phyloP scores from a whole-genome alignment of 2,329 filamentous ascomycete species.

The Teratosphaeria gauchensis region DNA sequence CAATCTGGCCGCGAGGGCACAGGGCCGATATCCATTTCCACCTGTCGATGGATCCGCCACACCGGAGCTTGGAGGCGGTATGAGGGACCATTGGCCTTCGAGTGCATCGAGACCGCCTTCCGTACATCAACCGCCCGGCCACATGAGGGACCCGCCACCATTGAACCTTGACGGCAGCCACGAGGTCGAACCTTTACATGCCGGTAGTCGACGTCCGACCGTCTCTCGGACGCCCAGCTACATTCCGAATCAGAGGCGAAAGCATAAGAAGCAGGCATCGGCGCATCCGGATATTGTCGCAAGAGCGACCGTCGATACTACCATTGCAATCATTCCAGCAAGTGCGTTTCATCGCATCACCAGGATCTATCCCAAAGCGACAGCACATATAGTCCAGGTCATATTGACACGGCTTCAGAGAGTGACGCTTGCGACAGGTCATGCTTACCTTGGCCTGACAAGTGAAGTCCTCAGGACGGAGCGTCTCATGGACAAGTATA shows the following conservation, averaged over 20 bases:
- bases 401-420: conserved; percentile 89
- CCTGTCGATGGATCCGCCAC: conserved; percentile 14
- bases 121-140: conserved; percentile 13
- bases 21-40: conserved; percentile 10
- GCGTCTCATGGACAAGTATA: conserved; percentile 87
- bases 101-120: conserved; percentile 15
- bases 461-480: conserved; percentile 89
- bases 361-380: conserved; percentile 88
- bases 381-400: conserved; percentile 93
- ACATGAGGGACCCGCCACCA: conserved; percentile 21
- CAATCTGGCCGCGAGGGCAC: conserved; percentile 13
- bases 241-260: conserved; percentile 6
- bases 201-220: conserved; percentile 17
- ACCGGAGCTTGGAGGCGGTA: conserved; percentile 3
- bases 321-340: conserved; percentile 94
- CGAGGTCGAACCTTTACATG: conserved; percentile 16
- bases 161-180: conserved; percentile 16
- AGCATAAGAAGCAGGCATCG: conserved; percentile 49
- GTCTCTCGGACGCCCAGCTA: conserved; percentile 11
- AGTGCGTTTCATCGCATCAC: conserved; percentile 91
- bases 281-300: conserved; percentile 95
- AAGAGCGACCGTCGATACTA: conserved; percentile 91
- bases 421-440: conserved; percentile 88
- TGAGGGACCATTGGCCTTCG: background rate
- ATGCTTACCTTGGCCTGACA: conserved; percentile 86